phyloP scores from a whole-genome alignment of 2,329 filamentous ascomycete genomes.

The Dactylellina leptospora region DNA sequence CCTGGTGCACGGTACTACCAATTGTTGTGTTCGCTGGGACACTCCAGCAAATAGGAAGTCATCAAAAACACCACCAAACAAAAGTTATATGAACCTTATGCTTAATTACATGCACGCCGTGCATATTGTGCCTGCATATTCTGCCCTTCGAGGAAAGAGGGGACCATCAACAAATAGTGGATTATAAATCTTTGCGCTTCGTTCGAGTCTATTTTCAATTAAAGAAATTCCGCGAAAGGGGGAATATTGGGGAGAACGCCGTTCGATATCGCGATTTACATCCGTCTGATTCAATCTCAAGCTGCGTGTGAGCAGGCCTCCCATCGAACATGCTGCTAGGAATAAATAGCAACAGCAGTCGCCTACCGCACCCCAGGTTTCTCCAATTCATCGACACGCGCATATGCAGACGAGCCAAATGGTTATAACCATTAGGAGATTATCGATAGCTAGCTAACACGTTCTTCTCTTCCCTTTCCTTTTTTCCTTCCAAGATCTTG shows the following conservation, averaged over 20 bases:
- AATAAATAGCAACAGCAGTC: conserved; percentile 21
- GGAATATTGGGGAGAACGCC: conserved; percentile 48
- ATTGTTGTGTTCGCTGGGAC: conserved; percentile 13
- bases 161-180: conserved; percentile 1
- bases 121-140: conserved; percentile 44
- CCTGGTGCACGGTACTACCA: conserved; percentile 46
- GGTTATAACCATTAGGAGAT: conserved; percentile 32
- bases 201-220: conserved; percentile 17
- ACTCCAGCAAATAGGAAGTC: neutral
- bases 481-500: conserved; percentile 6
- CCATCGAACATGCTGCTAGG: conserved; percentile 4
- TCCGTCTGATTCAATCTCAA: neutral
- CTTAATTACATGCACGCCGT: conserved; percentile 50
- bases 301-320: neutral
- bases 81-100: conserved; percentile 31
- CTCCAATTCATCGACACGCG: neutral
- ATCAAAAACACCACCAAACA: neutral
- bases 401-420: neutral
- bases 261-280: conserved; percentile 36
- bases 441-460: conserved; percentile 44
- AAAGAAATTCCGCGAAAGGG: conserved; percentile 39
- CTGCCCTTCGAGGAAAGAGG: conserved; percentile 15
- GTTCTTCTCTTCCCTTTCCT: neutral
- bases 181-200: too few species aligned
- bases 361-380: neutral